Evolutionary conservation across 345 rosid genomes (phyloP), one percentile per base, ranked within the genome.

Genomic region (Gossypioides kirkii): DNA sequence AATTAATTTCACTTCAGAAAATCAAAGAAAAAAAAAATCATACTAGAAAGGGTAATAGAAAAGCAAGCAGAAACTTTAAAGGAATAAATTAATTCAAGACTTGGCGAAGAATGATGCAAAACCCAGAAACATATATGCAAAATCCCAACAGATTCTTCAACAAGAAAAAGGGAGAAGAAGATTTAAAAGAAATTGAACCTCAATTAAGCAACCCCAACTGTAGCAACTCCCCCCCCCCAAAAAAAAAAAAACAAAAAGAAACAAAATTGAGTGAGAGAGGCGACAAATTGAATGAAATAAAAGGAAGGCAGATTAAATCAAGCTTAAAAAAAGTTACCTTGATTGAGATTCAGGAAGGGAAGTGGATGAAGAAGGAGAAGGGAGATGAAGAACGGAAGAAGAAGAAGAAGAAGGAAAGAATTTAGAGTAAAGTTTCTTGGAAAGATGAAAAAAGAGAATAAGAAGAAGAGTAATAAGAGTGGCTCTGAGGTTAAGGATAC

Each of bases 401-500:
- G 74, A 71, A 3, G 54, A 14, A 0, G 64, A 55, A 49, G 49
- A 2, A 4, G 17, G 22, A 26, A 60, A 26, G 32, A 64, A 65
- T 64, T 17, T 52, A n/a, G 63, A 53, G 59, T 46, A 68, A n/a
- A 74, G 5, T 22, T 55, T 64, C n/a, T 41, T 52, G 50, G 36
- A 52, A 26, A 74, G 20, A 56, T 74, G 77, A 38, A 63, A 53
- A 2, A 41, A 8, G 53, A 64, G 70, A 0, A 74, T 17, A 25
- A 64, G 3, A 23, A 74, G 18, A 16, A 74, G 53, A 74, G 77
- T 53, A 23, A 53, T 1, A 3, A 53, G 20, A 17, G 77, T 74
- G 10, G 77, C 52, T 41, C 60, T 74, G 42, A 64, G 63, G 28
- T 73, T 73, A 20, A 50, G 63, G 53, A 28, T 45, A 23, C 16